Conservation (phyloP, 768 basidiomycete genomes). For the Leccinum truebloodii region DNA sequence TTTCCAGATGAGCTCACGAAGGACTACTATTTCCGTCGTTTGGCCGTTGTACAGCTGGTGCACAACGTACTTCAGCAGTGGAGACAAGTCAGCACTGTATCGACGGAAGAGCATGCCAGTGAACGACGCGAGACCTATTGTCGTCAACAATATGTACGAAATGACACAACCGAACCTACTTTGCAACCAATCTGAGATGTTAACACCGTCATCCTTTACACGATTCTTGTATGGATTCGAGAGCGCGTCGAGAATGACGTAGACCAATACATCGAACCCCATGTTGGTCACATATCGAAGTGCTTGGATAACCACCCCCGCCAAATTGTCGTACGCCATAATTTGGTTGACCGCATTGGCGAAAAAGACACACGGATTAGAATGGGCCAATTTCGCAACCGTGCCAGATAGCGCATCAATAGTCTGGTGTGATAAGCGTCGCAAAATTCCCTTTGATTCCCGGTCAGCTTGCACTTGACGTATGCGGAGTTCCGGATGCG, state of each 20-base stretch:
- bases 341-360: constrained; percentile 88
- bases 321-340: constrained; percentile 94
- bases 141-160: constrained; percentile 21
- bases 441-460: constrained; percentile 86
- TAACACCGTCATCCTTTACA: constrained; percentile 91
- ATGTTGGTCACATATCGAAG: constrained; percentile 87
- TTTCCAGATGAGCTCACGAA: constrained; percentile 91
- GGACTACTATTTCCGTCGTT: constrained; percentile 84
- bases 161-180: constrained; percentile 55
- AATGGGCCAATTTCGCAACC: constrained; percentile 91
- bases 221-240: constrained; percentile 79
- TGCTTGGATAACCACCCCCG: constrained; percentile 85
- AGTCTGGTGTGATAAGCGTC: constrained; percentile 82
- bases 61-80: constrained; percentile 86
- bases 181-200: constrained; percentile 88
- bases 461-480: constrained; percentile 82
- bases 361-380: constrained; percentile 93
- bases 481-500: constrained; percentile 77
- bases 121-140: constrained; percentile 84
- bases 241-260: constrained; percentile 82
- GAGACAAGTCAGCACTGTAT: constrained; percentile 80
- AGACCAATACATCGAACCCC: constrained; percentile 93
- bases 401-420: constrained; percentile 83
- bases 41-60: constrained; percentile 85
- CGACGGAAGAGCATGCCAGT: constrained; percentile 89